phyloP scores from a whole-genome alignment of 2,329 filamentous ascomycete genomes.

The Penicillium palitans region DNA sequence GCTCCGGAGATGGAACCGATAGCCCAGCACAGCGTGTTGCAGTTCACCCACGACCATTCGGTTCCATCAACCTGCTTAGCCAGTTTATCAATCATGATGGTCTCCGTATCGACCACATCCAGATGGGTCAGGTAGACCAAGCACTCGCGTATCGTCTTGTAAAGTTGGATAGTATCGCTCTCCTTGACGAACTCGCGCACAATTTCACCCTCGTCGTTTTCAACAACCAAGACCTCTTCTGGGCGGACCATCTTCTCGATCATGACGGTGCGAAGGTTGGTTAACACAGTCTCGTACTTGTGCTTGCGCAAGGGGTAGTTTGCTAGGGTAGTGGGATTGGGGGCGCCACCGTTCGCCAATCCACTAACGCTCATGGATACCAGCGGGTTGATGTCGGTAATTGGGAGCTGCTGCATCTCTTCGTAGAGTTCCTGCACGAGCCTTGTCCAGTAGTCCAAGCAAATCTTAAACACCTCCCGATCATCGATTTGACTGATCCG shows the following conservation, averaged over 20 bases:
- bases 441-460: conserved; percentile 98
- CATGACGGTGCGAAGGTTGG: conserved; percentile 95
- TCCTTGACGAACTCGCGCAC: conserved; percentile 99
- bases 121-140: conserved; percentile 96
- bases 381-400: conserved; percentile 88
- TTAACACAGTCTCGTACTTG: conserved; percentile 92
- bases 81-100: conserved; percentile 99
- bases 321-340: conserved; percentile 78
- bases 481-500: conserved; percentile 98
- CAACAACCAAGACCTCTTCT: conserved; percentile 97
- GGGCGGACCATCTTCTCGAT: conserved; percentile 99
- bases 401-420: conserved; percentile 95
- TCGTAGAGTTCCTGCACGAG: conserved; percentile 97
- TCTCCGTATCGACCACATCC: conserved; percentile 95
- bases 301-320: conserved; percentile 96
- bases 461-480: conserved; percentile 99
- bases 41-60: conserved; percentile 99
- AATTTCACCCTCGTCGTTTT: conserved; percentile 98
- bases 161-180: conserved; percentile 96
- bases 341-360: conserved; percentile 75
- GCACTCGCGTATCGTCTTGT: conserved; percentile 98
- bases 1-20: conserved; percentile 98
- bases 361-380: conserved; percentile 72
- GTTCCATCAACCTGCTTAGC: conserved; percentile 89
- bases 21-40: conserved; percentile 99